Evolutionary conservation across 2,329 filamentous ascomycete genomes (phyloP), one percentile per base, ranked within the genome.

Genomic region (Parascedosporium putredinis): DNA sequence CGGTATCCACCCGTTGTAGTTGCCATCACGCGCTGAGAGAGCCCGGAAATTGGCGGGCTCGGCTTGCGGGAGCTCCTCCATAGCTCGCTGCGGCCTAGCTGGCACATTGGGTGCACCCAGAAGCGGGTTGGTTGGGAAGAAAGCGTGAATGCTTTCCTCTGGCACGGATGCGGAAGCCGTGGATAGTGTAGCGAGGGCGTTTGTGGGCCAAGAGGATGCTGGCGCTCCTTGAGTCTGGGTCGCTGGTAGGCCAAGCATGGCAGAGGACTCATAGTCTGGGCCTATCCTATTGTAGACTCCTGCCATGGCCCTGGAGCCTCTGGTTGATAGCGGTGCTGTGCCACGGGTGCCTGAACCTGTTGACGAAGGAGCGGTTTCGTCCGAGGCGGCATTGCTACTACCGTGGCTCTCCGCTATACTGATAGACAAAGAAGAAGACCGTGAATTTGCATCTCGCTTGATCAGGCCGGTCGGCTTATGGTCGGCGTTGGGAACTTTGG

Each of bases 1-100:
- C 18, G 44, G n/a, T 16, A 46, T 46, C 44, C 44, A 46, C 7
- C 44, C 44, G 16, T 22, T 23, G 27, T 46, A 31, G 16, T 31
- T 31, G 12, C 25, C 14, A 14, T 45, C 25, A 4, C 18, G 43
- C 4, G 27, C 23, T 1, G 20, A 20, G 7, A 46, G 12, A 4
- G n/a, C 14, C 25, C 44, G 44, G 25, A 31, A 31, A 12, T 14
- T 33, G 27, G 31, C n/a, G 27, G 18, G 24, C 27, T 46, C 24
- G 8, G 16, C 24, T 9, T 20, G 24, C 3, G 24, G 23, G 9
- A 20, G 38, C 5, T 42, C 38, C 7, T 42, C 16, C 2, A 42
- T 24, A 14, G 20, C 16, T 5, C 38, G 44, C 14, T 45, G 24
- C 4, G 44, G 22, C 27, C 44, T 31, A 27, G 44, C 12, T 14